These are phyloP conservation scores for Paramyrothecium sp. DNA, from an alignment of 2,329 filamentous ascomycete species.

Conservation along the genomic window DNA sequence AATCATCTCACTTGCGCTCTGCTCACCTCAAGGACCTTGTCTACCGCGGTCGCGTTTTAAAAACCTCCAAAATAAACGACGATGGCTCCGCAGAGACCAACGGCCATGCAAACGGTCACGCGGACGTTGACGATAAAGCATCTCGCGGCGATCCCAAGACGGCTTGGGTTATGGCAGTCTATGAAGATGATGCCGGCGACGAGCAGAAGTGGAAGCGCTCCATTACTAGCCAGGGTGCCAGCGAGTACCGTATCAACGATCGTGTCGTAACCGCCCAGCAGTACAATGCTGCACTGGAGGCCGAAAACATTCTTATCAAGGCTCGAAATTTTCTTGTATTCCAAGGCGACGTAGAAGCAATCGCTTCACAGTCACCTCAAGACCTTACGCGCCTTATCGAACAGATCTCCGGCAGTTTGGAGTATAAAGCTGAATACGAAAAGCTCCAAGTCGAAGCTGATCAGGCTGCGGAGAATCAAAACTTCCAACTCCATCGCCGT, in stretches of 20 bases:
- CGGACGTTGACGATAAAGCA: slow-evolving; percentile 60
- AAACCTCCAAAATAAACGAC: slow-evolving; percentile 88
- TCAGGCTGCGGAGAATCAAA: slow-evolving; percentile 83
- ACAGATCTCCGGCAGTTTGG: slow-evolving; percentile 94
- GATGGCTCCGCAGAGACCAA: slow-evolving; percentile 73
- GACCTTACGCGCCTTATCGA: slow-evolving; percentile 93
- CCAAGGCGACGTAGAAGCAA: slow-evolving; percentile 95
- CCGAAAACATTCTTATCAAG: slow-evolving; percentile 96
- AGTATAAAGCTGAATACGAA: slow-evolving; percentile 94
- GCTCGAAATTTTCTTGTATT: slow-evolving; percentile 98
- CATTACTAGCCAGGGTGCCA: slow-evolving; percentile 84
- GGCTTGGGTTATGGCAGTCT: slow-evolving; percentile 99
- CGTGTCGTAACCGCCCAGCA: slow-evolving; percentile 82
- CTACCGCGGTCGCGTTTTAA: slow-evolving; percentile 90
- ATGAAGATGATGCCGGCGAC: slow-evolving; percentile 94
- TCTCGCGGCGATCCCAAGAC: slow-evolving; percentile 84
- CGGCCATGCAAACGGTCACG: slow-evolving; percentile 60
- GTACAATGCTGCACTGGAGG: slow-evolving; percentile 90
- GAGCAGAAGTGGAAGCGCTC: slow-evolving; percentile 94
- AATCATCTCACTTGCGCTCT: slow-evolving; percentile 95
- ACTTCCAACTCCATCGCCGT: slow-evolving; percentile 82
- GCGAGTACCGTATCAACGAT: slow-evolving; percentile 97
- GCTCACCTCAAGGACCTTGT: slow-evolving; percentile 91
- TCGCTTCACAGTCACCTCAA: slow-evolving; percentile 90
- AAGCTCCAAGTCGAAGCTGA: slow-evolving; percentile 82